A percentile compares a stretch with the other conserved stretches of the same genome.
These are phyloP conservation scores for Musa balbisiana DNA, from an alignment of 202 grass and related monocot genomes.

Conservation along the genomic window DNA sequence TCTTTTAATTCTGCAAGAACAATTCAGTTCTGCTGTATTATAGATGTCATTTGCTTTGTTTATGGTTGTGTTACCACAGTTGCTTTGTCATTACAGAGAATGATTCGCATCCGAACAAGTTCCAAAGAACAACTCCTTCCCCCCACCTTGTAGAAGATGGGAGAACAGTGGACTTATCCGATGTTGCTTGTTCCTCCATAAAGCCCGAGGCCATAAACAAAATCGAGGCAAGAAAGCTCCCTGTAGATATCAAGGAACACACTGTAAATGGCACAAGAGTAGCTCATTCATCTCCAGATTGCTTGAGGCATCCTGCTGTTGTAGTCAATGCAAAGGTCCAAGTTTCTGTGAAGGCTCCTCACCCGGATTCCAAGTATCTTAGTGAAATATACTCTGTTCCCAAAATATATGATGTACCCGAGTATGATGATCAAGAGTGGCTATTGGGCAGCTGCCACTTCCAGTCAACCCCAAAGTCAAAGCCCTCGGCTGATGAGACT, in stretches of 20 bases:
- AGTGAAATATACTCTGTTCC: constrained; percentile 59
- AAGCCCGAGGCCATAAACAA: constrained; percentile 41
- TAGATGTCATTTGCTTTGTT: constrained; percentile 29
- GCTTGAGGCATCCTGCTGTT: constrained; percentile 22
- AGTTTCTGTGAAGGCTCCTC: constrained; percentile 24
- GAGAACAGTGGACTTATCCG: constrained; percentile 7
- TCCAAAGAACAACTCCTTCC: constrained; percentile 41
- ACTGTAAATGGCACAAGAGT: constrained; percentile 48
- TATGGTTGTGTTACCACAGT: constrained; percentile 36
- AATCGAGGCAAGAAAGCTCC: constrained; percentile 34
- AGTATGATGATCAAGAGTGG: constrained; percentile 44
- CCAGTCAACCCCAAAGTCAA: constrained; percentile 20
- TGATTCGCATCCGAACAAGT: constrained; percentile 43
- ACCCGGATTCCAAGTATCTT: constrained; percentile 59
- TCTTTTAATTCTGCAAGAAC: constrained; percentile 16
- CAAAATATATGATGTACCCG: constrained; percentile 47
- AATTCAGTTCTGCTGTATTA: constrained; percentile 36
- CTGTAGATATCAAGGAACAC: constrained; percentile 38
- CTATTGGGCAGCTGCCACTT: constrained; percentile 28
- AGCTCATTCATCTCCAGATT: constrained; percentile 30
- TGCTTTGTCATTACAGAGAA: constrained; percentile 60
- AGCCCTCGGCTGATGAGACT: constrained; percentile 24
- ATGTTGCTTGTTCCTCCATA: constrained; percentile 50
- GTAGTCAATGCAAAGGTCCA: constrained; percentile 14
- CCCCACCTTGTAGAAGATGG: constrained; percentile 49